Percentiles rank a stretch among this genome's conserved stretches.
These are phyloP conservation scores for Tulasnella sp. DNA, from an alignment of 768 basidiomycete genomes.

Conservation along the genomic window DNA sequence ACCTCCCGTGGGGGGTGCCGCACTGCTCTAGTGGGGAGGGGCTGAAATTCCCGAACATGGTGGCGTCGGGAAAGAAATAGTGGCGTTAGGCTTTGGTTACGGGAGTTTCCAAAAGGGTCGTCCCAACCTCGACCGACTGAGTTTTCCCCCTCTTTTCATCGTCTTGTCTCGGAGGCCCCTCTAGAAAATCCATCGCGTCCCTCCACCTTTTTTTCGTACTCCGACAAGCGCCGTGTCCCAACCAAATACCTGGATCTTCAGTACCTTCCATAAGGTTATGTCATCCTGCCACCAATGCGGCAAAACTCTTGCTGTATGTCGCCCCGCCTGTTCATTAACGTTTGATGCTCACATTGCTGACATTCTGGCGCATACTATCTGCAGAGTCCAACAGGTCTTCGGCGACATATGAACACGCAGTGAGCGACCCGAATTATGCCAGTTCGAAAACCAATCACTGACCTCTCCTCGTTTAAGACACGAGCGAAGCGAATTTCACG, in stretches of 20 bases:
- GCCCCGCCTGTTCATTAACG: background rate
- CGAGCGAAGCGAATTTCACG: background rate
- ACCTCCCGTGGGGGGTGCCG: no score
- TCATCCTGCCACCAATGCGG: background rate
- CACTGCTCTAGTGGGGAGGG: no score
- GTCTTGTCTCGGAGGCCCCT: no score
- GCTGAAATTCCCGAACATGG: no score
- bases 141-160: no score
- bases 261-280: background rate
- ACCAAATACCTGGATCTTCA: background rate
- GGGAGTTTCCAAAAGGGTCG: no score
- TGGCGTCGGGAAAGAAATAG: no score
- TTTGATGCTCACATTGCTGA: background rate
- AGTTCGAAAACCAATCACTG: background rate
- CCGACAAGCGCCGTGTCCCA: background rate
- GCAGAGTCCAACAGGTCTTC: background rate
- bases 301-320: background rate
- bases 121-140: no score
- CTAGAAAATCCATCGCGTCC: background rate
- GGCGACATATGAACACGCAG: background rate
- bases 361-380: background rate
- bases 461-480: background rate
- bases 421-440: background rate
- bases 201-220: background rate
- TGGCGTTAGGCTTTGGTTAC: no score